Evolutionary conservation across 2,329 filamentous ascomycete genomes (phyloP), one percentile per base, ranked within the genome.

Genomic region (Albophoma yamanashiensis): DNA sequence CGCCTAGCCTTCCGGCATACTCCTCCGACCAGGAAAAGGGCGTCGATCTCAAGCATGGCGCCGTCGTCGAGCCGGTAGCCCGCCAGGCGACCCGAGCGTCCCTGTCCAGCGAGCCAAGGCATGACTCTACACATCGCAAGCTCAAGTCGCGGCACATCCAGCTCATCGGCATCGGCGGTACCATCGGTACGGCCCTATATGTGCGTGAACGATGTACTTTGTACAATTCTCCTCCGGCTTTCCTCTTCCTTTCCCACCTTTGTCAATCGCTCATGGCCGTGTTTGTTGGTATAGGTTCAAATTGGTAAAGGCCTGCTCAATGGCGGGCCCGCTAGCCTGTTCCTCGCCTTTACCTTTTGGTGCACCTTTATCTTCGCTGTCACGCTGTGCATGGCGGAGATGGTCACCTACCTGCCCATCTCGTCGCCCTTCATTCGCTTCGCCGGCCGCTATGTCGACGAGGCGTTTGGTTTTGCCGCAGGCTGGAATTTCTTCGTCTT

Each of bases 361-460:
- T 85, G 82, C 67, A 78, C 79, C 45, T 79, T 86, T 50, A 83
- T 87, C 64, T 77, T 87, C 31, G 79, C 80, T 56, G 76, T 87
- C 55, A 87, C 82, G 0, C 75, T 84, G 62, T 80, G 76, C 68
- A 83, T 89, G 75, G 86, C 87, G 15, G 89, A 91, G 70, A 90
- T 91, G 87, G 88, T 89, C 9, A 89, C 87, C 0, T 90, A 88
- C 64, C 76, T 90, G 2, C 89, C 89, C 9, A 89, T 92, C 59
- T 89, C 87, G 0, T 90, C 87, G 47, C 88, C 88, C 0, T 92
- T 92, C 70, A 89, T 92, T 68, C 85, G 87, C 34, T 90, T 92
- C 67, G 89, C 89, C 4, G 87, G 88, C 17, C 82, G 87, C 55
- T 91, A 85, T 64, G 87, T 91, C 38, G 88, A 91, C 65, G 87